phyloP scores from a whole-genome alignment of 2,329 filamentous ascomycete genomes.

The Alternaria gaisen region DNA sequence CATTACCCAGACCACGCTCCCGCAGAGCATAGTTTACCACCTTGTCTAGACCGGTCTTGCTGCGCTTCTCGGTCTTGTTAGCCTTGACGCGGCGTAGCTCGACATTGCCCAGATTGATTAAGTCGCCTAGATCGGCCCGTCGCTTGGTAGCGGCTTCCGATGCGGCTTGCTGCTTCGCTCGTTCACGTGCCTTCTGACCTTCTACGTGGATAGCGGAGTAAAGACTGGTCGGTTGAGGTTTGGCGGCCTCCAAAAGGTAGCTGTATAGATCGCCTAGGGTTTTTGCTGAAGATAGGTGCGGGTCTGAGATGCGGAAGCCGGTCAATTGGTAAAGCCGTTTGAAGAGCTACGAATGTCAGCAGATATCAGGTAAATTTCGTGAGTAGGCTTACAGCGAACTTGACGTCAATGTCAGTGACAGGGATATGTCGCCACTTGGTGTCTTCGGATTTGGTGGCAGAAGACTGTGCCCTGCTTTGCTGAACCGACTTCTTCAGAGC shows the following conservation, averaged over 20 bases:
- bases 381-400: slow-evolving; percentile 47
- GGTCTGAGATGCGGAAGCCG: slow-evolving; percentile 78
- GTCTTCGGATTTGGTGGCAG: slow-evolving; percentile 18
- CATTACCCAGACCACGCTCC: slow-evolving; percentile 26
- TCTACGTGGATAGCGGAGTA: slow-evolving; percentile 63
- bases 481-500: slow-evolving; percentile 23
- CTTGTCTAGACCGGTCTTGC: slow-evolving; percentile 78
- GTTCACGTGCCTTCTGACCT: slow-evolving; percentile 31
- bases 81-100: slow-evolving; percentile 70
- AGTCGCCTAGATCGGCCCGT: slow-evolving; percentile 33
- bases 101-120: slow-evolving; percentile 67
- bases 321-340: slow-evolving; percentile 85
- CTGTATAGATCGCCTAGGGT: slow-evolving; percentile 52
- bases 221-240: slow-evolving; percentile 63
- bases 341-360: slow-evolving; percentile 67
- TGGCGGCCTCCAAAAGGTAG: slow-evolving; percentile 47
- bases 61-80: slow-evolving; percentile 76
- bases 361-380: neutral
- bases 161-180: slow-evolving; percentile 16
- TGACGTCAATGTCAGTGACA: slow-evolving; percentile 39
- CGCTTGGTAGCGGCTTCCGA: slow-evolving; percentile 1
- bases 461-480: slow-evolving; percentile 16
- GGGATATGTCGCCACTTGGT: slow-evolving; percentile 40
- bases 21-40: slow-evolving; percentile 74
- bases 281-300: slow-evolving; percentile 60